Evolutionary conservation across 495 filamentous ascomycete genomes (phyloP), one percentile per base, ranked within the genome.

Genomic region (Entonaema liquescens): DNA sequence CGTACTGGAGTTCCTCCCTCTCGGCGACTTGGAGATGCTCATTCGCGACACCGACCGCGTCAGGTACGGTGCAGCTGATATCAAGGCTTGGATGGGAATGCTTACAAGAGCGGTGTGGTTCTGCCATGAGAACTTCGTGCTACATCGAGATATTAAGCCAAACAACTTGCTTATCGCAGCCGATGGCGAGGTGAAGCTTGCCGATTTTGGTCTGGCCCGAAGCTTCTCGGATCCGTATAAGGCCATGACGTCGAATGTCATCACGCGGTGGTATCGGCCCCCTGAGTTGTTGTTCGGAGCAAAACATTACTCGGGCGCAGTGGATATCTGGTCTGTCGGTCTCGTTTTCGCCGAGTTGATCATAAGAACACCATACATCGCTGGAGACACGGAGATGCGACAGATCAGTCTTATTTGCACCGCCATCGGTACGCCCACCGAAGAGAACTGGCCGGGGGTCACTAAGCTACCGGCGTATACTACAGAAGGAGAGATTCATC

Each of bases 31-130:
- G 17, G 94, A 98, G 78, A 90, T 91, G 87, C 87, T 99, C 42
- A 97, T 98, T 76, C 91, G 90, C 73, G 93, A 98, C 77, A 86
- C 83, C 19, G 86, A 92, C 50, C 78, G 80, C 26, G 89, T 97
- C 44, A 85, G 88, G 38, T 85, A 85, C 72, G 82, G 83, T 70
- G 78, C 87, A 23, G 92, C 92, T 11, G 95, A 99, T 78, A 91
- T 99, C 74, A 99, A 99, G 76, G 91, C 94, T 25, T 99, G 96
- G 96, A 96, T 97, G 90, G 93, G 91, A 35, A 98, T 98, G 96
- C 88, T 98, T 12, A 84, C 85, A n/a, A 87, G 95, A 56, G 96
- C 93, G 11, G 90, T 98, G 19, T 97, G 92, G 91, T 98, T 95
- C 83, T 98, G 96, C 81, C 96, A 99, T 79, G 92, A 92, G 77